Conservation (phyloP, 2,329 filamentous ascomycete species). For the Sporothrix sp. region DNA sequence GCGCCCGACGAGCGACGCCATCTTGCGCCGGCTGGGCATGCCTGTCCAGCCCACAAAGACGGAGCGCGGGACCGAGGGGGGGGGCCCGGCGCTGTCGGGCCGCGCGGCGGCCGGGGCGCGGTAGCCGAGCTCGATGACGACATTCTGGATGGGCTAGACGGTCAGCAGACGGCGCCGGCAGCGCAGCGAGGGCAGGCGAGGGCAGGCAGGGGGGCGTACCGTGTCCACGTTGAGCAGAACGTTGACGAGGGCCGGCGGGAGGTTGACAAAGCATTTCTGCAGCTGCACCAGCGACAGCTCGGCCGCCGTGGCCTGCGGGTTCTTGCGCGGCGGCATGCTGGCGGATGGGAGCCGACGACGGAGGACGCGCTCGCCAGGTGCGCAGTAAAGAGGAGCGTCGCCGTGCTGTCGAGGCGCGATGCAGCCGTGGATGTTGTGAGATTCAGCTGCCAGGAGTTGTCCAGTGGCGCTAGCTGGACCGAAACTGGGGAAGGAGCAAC, state of each 20-base stretch:
- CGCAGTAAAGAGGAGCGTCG: no score
- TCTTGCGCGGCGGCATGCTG: slow-evolving; percentile 40
- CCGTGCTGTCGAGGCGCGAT: no score
- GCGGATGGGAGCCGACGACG: neutral
- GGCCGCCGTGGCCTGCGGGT: slow-evolving; percentile 57
- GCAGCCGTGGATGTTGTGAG: neutral
- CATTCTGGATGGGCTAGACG: slow-evolving; percentile 81
- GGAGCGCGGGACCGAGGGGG: slow-evolving; percentile 40
- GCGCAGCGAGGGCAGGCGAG: neutral
- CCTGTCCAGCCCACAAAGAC: slow-evolving; percentile 94
- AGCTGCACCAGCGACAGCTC: slow-evolving; percentile 80
- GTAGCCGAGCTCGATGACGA: slow-evolving; percentile 84
- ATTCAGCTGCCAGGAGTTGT: slow-evolving; percentile 1
- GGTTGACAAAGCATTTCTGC: slow-evolving; percentile 90
- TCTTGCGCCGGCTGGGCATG: slow-evolving; percentile 84
- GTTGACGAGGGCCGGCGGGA: slow-evolving; percentile 74
- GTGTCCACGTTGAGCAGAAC: slow-evolving; percentile 84
- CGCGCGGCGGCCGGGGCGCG: slow-evolving; percentile 44
- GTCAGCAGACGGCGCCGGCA: neutral
- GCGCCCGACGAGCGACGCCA: slow-evolving; percentile 61
- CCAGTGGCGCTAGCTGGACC: slow-evolving; percentile 11
- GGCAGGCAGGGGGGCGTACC: slow-evolving; percentile 43
- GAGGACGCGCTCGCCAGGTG: neutral
- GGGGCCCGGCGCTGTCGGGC: slow-evolving; percentile 30
- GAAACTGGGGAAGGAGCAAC: slow-evolving; percentile 6